Evolutionary conservation across 2,329 filamentous ascomycete species (phyloP), one percentile per base, ranked within the genome.

Genomic region (Rosellinia necatrix): DNA sequence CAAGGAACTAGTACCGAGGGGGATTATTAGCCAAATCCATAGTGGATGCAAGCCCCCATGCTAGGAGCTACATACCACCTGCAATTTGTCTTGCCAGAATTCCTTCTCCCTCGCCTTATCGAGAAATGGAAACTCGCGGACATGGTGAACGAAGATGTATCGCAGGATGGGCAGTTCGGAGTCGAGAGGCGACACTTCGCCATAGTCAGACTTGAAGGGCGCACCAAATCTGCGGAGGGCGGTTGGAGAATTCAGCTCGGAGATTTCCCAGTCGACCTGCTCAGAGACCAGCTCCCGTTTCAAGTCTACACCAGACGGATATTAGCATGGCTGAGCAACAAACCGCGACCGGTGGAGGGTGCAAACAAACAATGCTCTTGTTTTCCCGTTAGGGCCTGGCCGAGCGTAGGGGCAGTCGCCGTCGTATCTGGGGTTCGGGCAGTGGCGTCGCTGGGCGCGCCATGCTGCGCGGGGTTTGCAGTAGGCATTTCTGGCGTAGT

Each of bases 1-100:
- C 92, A 21, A 99, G 82, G 70, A 99, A 99, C 91, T 96, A 60
- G 41, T 58, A 15, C 3, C 8, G 15, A 30, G n/a, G 9, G 22
- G 17, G 10, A 24, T n/a, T 3, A 50, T 51, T 43, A 41, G 49
- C 41, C 15, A 27, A 19, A 22, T 24, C 21, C 15, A n/a, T n/a
- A n/a, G n/a, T n/a, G 9, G 8, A 22, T 22, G 35, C 13, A 1
- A 48, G 15, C 2, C 17, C 25, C 19, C 12, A 38, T 35, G 29
- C 43, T 1, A 21, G 30, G 15, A 15, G 59, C 17, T 53, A 86
- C 89, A 65, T 76, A 96, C 91, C 70, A 92, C 85, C 78, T 99
- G 94, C 58, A 99, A 79, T 74, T 96, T 97, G 71, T 97, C 92
- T 76, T 99, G 94, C 94, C 94, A 99, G 70, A 99, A 99, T 75